Conservation (phyloP, 495 filamentous ascomycete genomes). For the Bacidia rubella region DNA sequence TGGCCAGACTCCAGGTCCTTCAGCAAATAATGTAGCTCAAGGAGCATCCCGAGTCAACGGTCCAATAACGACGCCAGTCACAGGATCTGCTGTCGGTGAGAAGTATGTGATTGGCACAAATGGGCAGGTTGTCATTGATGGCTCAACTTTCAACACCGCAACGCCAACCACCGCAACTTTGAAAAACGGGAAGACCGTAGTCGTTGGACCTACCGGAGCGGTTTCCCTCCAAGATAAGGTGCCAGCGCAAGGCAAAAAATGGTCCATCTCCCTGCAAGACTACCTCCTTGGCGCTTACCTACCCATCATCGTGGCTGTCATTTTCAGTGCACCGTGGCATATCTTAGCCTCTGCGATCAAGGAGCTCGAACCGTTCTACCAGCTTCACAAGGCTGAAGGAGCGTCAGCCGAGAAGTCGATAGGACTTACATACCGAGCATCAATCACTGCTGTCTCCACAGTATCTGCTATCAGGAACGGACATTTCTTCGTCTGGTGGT, state of each 20-base stretch:
- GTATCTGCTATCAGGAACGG: constrained; percentile 3
- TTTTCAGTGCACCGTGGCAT: constrained; percentile 4
- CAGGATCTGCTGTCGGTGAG: not conserved
- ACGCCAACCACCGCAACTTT: constrained; percentile 3
- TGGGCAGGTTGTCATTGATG: not conserved
- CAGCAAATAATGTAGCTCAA: not conserved
- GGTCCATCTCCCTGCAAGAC: not conserved
- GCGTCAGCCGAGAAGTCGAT: constrained; percentile 7
- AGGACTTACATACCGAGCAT: constrained; percentile 4
- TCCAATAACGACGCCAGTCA: not conserved
- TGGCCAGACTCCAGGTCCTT: not conserved
- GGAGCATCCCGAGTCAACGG: not conserved
- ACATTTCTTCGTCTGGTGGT: constrained; percentile 11
- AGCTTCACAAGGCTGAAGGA: constrained; percentile 7
- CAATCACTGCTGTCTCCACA: constrained; percentile 5
- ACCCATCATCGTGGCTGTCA: constrained; percentile 7
- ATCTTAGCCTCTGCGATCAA: constrained; percentile 9
- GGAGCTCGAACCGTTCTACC: constrained; percentile 14
- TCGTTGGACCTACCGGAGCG: not conserved
- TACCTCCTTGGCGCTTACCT: constrained; percentile 10
- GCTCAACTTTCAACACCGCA: constrained; percentile 2
- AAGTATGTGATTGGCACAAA: not conserved
- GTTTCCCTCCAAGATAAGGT: not conserved
- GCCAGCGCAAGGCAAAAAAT: not conserved
- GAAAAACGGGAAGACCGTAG: not conserved